These are phyloP conservation scores for Cladosporium sp. DNA, from an alignment of 2,329 filamentous ascomycete genomes.

Conservation along the genomic window DNA sequence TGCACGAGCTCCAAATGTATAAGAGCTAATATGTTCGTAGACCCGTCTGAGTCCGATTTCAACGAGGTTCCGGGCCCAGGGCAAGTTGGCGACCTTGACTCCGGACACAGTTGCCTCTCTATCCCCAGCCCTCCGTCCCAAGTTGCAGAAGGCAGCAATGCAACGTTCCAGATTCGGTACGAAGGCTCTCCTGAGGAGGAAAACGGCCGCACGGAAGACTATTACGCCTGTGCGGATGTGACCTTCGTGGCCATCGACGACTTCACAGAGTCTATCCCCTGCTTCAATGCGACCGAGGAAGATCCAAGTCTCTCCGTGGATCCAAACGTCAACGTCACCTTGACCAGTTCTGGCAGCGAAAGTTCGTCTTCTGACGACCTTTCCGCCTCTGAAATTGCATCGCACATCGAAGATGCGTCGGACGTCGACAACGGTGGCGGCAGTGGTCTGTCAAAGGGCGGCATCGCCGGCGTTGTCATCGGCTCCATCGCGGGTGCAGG, in stretches of 20 bases:
- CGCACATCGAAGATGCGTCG: background rate
- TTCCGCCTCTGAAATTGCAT: slow-evolving; percentile 1
- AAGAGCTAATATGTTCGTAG: slow-evolving; percentile 33
- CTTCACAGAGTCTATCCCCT: slow-evolving; percentile 41
- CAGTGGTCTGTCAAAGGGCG: slow-evolving; percentile 35
- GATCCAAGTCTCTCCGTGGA: slow-evolving; percentile 29
- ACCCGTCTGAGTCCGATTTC: slow-evolving; percentile 36
- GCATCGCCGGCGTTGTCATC: slow-evolving; percentile 42
- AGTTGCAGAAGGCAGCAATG: slow-evolving; percentile 38
- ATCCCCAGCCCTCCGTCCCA: slow-evolving; percentile 33
- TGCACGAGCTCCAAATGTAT: background rate
- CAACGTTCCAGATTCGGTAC: slow-evolving; percentile 45
- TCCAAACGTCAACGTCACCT: slow-evolving; percentile 23
- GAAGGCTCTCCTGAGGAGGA: slow-evolving; percentile 28
- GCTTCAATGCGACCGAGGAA: slow-evolving; percentile 44
- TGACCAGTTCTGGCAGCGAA: slow-evolving; percentile 18
- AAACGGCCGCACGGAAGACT: slow-evolving; percentile 39
- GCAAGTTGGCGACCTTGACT: slow-evolving; percentile 37
- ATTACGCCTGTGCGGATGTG: slow-evolving; percentile 47
- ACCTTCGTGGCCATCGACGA: slow-evolving; percentile 38
- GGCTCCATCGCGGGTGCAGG: slow-evolving; percentile 18
- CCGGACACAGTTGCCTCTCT: background rate
- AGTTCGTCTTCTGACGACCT: slow-evolving; percentile 10
- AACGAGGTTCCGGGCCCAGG: slow-evolving; percentile 28
- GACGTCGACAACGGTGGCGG: background rate